Percentiles rank a stretch among this genome's conserved stretches.
Conservation (phyloP, 768 basidiomycete species). For the Collybia sordida region DNA sequence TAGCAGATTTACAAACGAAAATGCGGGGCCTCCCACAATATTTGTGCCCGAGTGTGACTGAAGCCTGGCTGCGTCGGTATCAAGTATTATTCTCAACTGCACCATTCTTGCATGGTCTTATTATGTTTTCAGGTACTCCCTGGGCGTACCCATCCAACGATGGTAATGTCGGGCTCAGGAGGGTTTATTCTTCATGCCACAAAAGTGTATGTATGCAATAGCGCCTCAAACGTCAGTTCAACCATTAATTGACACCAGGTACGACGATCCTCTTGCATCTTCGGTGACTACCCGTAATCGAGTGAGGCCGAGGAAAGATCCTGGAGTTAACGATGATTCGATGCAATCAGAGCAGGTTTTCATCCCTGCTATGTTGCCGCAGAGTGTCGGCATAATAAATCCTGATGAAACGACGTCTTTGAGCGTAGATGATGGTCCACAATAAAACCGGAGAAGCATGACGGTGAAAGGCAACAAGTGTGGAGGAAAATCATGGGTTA, state of each 20-base stretch:
- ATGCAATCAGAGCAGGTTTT: neutral
- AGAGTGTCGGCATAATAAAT: constrained; percentile 2
- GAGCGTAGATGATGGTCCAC: constrained; percentile 8
- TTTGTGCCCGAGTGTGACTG: constrained; percentile 78
- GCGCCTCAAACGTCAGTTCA: neutral
- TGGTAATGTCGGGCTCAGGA: constrained; percentile 87
- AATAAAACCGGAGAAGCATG: constrained; percentile 6
- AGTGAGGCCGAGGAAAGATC: constrained; percentile 36
- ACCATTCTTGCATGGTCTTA: neutral
- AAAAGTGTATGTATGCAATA: constrained; percentile 65
- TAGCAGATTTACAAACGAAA: constrained; percentile 75
- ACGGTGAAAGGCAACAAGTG: neutral
- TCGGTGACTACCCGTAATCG: constrained; percentile 50
- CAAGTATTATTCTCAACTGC: constrained; percentile 45
- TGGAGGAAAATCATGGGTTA: neutral
- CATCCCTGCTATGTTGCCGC: constrained; percentile 1
- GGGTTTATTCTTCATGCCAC: constrained; percentile 84
- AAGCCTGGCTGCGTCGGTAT: constrained; percentile 86
- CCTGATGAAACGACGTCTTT: constrained; percentile 9
- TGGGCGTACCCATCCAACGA: constrained; percentile 92
- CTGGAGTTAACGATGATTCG: constrained; percentile 12
- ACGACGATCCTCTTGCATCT: constrained; percentile 64
- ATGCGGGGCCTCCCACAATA: constrained; percentile 66
- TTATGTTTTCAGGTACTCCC: constrained; percentile 63
- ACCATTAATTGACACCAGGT: constrained; percentile 34